These are phyloP conservation scores for Vaccinium darrowii DNA, from an alignment of 148 eudicot genomes.

Conservation along the genomic window DNA sequence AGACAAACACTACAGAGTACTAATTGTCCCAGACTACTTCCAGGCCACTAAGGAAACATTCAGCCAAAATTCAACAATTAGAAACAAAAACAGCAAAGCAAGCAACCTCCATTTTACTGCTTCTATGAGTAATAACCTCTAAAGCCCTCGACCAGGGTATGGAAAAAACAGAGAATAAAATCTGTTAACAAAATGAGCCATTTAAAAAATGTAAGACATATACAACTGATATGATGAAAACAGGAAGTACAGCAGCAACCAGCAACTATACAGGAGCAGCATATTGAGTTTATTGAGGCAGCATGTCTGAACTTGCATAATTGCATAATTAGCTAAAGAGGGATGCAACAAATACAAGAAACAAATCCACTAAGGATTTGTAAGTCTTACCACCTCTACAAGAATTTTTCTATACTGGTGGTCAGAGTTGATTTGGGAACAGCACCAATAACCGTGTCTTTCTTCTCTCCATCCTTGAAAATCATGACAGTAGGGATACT, in stretches of 20 bases:
- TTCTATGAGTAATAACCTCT: not conserved
- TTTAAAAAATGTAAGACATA: constrained; percentile 5
- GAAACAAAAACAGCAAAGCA: not conserved
- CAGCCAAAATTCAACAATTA: not conserved
- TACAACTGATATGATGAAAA: constrained; percentile 5
- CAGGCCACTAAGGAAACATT: not conserved
- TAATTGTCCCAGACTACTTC: not conserved
- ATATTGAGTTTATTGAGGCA: constrained; percentile 13
- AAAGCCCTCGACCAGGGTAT: not conserved
- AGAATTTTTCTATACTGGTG: constrained; percentile 71
- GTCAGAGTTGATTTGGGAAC: constrained; percentile 78
- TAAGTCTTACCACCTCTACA: constrained; percentile 33
- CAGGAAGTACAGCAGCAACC: constrained; percentile 2
- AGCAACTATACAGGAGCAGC: constrained; percentile 17
- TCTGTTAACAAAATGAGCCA: not conserved
- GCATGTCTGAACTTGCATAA: constrained; percentile 2
- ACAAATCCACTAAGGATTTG: not conserved
- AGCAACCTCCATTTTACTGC: not conserved
- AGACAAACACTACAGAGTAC: not conserved
- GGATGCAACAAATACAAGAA: not conserved
- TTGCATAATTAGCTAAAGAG: constrained; percentile 1
- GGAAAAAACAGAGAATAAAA: not conserved
- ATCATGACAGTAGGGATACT: constrained; percentile 90
- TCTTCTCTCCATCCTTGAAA: constrained; percentile 89
- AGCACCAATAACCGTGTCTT: constrained; percentile 90